Conservation (phyloP, 1,284 basidiomycete species). For the Boletus chippewaensis region DNA sequence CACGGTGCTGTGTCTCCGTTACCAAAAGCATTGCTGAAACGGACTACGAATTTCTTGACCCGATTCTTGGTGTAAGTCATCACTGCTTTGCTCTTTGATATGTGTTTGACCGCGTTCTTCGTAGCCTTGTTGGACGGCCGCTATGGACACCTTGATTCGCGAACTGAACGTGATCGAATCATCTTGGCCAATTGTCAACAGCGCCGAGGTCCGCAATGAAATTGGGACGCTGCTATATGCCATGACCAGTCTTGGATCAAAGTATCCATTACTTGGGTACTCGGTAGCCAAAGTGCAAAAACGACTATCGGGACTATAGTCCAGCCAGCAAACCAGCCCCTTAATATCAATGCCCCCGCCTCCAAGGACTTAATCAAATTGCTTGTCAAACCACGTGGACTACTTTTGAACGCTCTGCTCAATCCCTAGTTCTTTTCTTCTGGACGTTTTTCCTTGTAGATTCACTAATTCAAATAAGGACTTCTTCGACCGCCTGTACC, state of each 20-base stretch:
- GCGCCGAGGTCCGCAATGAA: conserved; percentile 52
- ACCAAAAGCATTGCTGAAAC: conserved; percentile 55
- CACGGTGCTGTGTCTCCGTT: conserved; percentile 49
- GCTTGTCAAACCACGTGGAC: conserved; percentile 11
- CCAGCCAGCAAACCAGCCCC: conserved; percentile 3
- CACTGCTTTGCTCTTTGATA: conserved; percentile 2
- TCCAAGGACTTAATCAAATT: not conserved
- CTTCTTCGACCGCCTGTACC: conserved; percentile 5
- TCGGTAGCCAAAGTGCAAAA: conserved; percentile 40
- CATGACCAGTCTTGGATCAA: conserved; percentile 52
- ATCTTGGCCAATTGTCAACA: conserved; percentile 53
- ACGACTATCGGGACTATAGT: conserved; percentile 36
- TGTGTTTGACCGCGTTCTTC: conserved; percentile 8
- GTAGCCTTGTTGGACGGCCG: conserved; percentile 65
- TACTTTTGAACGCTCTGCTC: conserved; percentile 9
- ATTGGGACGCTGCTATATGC: conserved; percentile 55
- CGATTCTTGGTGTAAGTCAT: conserved; percentile 59
- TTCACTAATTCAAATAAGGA: conserved; percentile 10
- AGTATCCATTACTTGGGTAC: conserved; percentile 56
- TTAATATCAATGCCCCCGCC: not conserved
- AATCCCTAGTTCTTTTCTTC: not conserved
- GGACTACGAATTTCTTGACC: conserved; percentile 65
- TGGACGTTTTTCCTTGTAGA: conserved; percentile 8
- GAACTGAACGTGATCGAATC: conserved; percentile 54
- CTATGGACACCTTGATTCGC: conserved; percentile 56